These are phyloP conservation scores for Wickerhamiella pararugosa DNA, from an alignment of 1,139 yeast species.

Conservation along the genomic window DNA sequence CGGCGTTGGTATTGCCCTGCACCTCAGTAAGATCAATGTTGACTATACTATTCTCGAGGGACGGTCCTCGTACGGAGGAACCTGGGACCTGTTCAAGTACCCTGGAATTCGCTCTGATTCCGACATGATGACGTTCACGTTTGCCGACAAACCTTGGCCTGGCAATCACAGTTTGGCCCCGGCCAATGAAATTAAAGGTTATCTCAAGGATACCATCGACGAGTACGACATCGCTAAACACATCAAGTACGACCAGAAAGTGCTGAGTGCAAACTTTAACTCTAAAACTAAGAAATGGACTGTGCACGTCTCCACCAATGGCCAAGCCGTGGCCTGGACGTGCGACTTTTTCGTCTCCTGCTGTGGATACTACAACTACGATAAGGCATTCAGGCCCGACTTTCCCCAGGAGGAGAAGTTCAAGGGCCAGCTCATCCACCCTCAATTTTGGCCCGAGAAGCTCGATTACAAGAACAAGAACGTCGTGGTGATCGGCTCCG, in stretches of 20 bases:
- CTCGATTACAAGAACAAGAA: constrained; percentile 1
- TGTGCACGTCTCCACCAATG: neutral
- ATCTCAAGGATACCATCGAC: constrained; percentile 3
- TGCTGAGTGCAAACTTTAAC: neutral
- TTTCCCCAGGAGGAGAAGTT: neutral
- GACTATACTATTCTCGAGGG: neutral
- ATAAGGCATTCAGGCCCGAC: neutral
- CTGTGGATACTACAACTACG: constrained; percentile 1
- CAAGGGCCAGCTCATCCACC: neutral
- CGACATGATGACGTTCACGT: constrained; percentile 3
- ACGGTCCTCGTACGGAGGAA: neutral
- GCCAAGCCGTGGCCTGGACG: neutral
- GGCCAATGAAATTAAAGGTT: neutral
- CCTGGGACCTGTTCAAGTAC: constrained; percentile 5
- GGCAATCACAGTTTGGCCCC: neutral
- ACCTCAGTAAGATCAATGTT: neutral
- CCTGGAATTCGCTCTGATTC: constrained; percentile 3
- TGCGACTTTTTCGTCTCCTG: neutral
- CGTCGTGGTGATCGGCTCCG: constrained; percentile 5
- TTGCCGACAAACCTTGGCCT: constrained; percentile 1
- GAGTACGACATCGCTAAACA: neutral
- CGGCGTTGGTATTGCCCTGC: constrained; percentile 2
- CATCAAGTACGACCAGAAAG: constrained; percentile 1
- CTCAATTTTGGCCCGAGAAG: constrained; percentile 1
- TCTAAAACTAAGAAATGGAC: constrained; percentile 1